These are phyloP conservation scores for Heliamphora ciliata DNA, from an alignment of 179 eudicot genomes.

Conservation along the genomic window DNA sequence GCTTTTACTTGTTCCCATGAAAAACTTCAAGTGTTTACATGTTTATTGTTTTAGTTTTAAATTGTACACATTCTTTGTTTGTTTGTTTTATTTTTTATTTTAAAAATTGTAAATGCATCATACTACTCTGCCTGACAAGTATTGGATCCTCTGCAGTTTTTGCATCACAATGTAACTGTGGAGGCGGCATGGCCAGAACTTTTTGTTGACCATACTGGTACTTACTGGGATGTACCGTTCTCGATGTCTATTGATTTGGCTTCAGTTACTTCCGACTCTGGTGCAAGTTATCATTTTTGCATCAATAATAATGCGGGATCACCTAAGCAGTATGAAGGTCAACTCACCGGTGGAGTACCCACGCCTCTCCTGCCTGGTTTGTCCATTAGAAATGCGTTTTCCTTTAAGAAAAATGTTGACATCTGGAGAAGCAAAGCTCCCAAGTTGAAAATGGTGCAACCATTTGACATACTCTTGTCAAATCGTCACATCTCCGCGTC, in stretches of 20 bases:
- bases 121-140: constrained; percentile 7
- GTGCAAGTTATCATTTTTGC: constrained; percentile 59
- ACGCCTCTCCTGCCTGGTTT: constrained; percentile 53
- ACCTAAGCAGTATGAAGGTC: constrained; percentile 38
- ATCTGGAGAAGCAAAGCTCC: constrained; percentile 71
- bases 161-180: constrained; percentile 50
- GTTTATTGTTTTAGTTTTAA: background rate
- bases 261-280: constrained; percentile 54
- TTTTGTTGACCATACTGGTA: constrained; percentile 53
- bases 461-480: constrained; percentile 65
- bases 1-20: too few species aligned
- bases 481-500: constrained; percentile 76
- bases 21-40: background rate
- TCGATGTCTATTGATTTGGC: constrained; percentile 66
- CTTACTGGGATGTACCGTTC: constrained; percentile 80
- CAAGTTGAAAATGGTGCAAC: constrained; percentile 69
- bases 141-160: constrained; percentile 48
- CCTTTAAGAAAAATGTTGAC: constrained; percentile 49
- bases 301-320: constrained; percentile 54
- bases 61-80: background rate
- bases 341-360: constrained; percentile 31
- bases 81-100: too few species aligned
- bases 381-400: constrained; percentile 54
- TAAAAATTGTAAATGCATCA: background rate
- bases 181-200: constrained; percentile 71